Base-by-base conservation (phyloP, 495 filamentous ascomycete species). In the Xylaria intraflava region DNA sequence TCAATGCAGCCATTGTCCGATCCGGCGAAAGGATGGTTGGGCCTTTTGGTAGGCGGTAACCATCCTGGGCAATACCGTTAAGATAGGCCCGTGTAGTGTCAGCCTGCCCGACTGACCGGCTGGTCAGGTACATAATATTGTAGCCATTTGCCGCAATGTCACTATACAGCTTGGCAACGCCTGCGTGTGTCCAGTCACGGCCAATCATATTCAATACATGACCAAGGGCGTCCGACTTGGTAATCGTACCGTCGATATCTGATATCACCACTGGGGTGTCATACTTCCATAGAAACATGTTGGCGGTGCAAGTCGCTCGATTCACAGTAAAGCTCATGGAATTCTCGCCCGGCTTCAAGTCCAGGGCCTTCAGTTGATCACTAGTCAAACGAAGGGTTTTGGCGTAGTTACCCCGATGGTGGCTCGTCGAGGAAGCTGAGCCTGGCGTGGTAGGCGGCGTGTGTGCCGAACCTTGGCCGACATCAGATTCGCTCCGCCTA, bases 171-270 rank as follows among this genome's bases (percentile, higher is more conserved):
- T 97, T 99, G 22, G 93, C 94, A 19, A 99, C 93, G 16, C 93
- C 93, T 14, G 86, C 77, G 68, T 99, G 93, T 6, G 93, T 99
- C 93, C 93, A 99, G 67, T 99, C 93, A 51, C 93, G 86, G 26
- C 93, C 93, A 53, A 99, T 90, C 86, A 93, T 94, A 71, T 93
- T 97, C 39, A 99, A 70, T 44, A 99, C 90, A 58, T 99, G 93
- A n/a, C 93, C 93, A 16, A 97, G 75, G 5, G 91, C 93, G 73
- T 99, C 93, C 6, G 92, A 96, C 74, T 97, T 99, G 42, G 93
- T 99, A 59, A 99, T 99, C 19, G 93, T 99, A 20, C 93, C 93
- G 72, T 99, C 93, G 60, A 99, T 96, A 70, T 99, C 93, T 11
- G 91, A 96, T 57, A 99, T 96, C 22, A 99, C 92, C 45, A 96